Evolutionary conservation across 2,329 filamentous ascomycete genomes (phyloP).

Genomic region (Aciculosporium take): DNA sequence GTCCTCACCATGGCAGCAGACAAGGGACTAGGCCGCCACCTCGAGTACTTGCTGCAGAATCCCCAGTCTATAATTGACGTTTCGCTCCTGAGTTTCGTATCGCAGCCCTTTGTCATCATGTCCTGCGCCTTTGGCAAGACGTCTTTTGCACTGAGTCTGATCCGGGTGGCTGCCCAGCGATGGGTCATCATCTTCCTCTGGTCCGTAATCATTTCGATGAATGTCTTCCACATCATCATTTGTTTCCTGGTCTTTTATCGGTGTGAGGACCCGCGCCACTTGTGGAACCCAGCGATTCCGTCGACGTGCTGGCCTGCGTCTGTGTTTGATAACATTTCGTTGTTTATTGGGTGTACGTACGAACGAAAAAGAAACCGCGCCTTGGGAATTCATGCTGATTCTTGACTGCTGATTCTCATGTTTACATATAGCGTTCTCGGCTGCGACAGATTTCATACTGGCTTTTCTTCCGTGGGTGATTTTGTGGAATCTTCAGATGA

Average conservation of each 20-base stretch:
- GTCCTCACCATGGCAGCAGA: constrained; percentile 4
- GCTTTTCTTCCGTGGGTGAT: constrained; percentile 6
- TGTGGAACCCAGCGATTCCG: constrained; percentile 5
- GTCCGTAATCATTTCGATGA: constrained; percentile 6
- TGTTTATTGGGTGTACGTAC: constrained; percentile 7
- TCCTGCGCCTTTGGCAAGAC: constrained; percentile 7
- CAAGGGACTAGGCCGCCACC: constrained; percentile 5
- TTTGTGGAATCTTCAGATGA: constrained; percentile 6
- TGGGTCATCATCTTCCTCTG: constrained; percentile 5
- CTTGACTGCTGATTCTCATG: background rate
- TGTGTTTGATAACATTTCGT: background rate
- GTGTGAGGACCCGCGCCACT: constrained; percentile 4
- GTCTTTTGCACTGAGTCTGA: constrained; percentile 4
- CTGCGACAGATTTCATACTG: constrained; percentile 5
- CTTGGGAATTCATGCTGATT: too few species aligned
- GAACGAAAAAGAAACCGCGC: too few species aligned
- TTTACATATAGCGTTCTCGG: constrained; percentile 2
- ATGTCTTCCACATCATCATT: constrained; percentile 3
- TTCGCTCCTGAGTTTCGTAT: constrained; percentile 4
- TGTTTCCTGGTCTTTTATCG: constrained; percentile 5
- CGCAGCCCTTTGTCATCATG: constrained; percentile 6
- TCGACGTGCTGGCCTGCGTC: constrained; percentile 2
- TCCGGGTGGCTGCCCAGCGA: constrained; percentile 4
- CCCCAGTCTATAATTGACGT: constrained; percentile 3
- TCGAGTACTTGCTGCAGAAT: constrained; percentile 2